Conservation (phyloP, 2,329 filamentous ascomycete genomes). For the Macrophomina pseudophaseolina region DNA sequence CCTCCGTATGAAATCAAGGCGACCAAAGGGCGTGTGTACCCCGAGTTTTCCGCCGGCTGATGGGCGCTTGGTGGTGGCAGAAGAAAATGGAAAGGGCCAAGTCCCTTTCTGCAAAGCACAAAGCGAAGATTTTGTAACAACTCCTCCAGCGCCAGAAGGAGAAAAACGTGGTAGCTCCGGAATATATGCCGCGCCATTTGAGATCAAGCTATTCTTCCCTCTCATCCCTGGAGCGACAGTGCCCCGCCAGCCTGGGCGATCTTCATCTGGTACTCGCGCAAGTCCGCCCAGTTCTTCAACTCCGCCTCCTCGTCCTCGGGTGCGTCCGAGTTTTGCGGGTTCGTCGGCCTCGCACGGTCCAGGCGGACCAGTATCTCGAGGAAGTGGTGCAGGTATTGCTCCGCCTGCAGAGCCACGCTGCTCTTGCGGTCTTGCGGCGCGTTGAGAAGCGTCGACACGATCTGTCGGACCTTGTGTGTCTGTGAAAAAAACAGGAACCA, state of each 20-base stretch:
- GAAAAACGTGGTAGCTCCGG: not conserved
- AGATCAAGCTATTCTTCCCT: not conserved
- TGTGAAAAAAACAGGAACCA: conserved; percentile 36
- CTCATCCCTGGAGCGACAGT: conserved; percentile 21
- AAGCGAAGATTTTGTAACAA: conserved; percentile 4
- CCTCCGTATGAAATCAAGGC: not conserved
- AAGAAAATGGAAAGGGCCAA: not conserved
- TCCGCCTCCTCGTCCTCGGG: conserved; percentile 73
- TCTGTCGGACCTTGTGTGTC: conserved; percentile 84
- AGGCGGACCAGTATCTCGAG: conserved; percentile 71
- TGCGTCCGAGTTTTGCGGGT: conserved; percentile 31
- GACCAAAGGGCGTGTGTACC: not conserved
- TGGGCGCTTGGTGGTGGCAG: not conserved
- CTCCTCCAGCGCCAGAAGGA: conserved; percentile 7
- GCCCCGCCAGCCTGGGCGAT: conserved; percentile 69
- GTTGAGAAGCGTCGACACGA: conserved; percentile 79
- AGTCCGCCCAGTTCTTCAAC: conserved; percentile 75
- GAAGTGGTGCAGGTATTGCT: conserved; percentile 74
- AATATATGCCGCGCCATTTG: not conserved
- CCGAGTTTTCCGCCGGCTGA: not conserved
- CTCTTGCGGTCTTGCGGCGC: conserved; percentile 60
- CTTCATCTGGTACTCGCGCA: conserved; percentile 77
- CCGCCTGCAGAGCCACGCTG: conserved; percentile 61
- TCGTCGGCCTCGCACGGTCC: conserved; percentile 16
- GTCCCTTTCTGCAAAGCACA: not conserved